Evolutionary conservation across 495 filamentous ascomycete species (phyloP).

Genomic region (Aspergillus campestris): DNA sequence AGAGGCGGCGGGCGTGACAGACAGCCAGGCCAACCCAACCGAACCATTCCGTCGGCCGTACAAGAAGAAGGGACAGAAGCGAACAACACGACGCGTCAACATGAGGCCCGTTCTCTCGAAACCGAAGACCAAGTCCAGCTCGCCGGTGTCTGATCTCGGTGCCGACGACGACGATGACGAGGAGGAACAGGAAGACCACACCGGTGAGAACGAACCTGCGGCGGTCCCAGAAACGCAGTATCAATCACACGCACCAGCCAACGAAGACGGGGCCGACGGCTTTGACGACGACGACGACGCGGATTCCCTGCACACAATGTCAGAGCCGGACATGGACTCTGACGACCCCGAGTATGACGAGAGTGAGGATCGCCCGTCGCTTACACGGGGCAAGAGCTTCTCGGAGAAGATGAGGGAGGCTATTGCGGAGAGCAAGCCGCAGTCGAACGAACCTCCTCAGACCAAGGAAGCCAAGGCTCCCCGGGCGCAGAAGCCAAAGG

Average conservation of each 20-base stretch:
- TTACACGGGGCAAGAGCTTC: conserved; percentile 28
- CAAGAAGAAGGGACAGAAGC: conserved; percentile 92
- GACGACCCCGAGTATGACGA: conserved; percentile 27
- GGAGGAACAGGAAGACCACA: conserved; percentile 11
- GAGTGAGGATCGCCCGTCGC: conserved; percentile 9
- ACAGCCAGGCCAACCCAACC: conserved; percentile 47
- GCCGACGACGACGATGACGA: conserved; percentile 17
- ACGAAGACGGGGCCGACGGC: conserved; percentile 11
- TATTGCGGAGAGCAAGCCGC: conserved; percentile 16
- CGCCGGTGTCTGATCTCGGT: conserved; percentile 16
- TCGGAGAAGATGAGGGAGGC: conserved; percentile 40
- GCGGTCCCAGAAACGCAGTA: conserved; percentile 29
- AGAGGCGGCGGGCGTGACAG: conserved; percentile 32
- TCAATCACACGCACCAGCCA: conserved; percentile 1
- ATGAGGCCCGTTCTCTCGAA: conserved; percentile 52
- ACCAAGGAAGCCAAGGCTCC: conserved; percentile 18
- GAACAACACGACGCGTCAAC: conserved; percentile 68
- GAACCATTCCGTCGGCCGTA: conserved; percentile 52
- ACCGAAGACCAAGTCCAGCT: conserved; percentile 20
- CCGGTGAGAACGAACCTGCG: conserved; percentile 23
- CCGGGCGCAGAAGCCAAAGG: conserved; percentile 21
- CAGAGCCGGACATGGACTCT: conserved; percentile 25
- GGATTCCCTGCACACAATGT: conserved; percentile 26
- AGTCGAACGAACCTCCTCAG: conserved; percentile 14
- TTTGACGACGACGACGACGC: conserved; percentile 19